These are phyloP conservation scores for Dryadomyces quercus-mongolicae DNA, from an alignment of 2,329 filamentous ascomycete genomes.

Conservation along the genomic window DNA sequence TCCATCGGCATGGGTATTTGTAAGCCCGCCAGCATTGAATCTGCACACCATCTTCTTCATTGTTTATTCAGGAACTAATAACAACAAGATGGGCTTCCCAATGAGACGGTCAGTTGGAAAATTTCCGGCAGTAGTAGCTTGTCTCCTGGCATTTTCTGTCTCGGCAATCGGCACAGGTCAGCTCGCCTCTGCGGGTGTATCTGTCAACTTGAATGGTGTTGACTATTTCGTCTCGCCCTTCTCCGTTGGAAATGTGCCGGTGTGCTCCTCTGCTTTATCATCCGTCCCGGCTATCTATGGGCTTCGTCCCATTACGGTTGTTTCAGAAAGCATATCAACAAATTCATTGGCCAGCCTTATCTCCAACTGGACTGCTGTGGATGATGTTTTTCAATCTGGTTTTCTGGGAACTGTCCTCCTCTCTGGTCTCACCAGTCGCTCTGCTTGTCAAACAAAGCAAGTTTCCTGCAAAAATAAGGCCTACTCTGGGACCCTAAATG, in stretches of 20 bases:
- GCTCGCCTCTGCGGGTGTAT: slow-evolving; percentile 19
- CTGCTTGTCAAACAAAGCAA: slow-evolving; percentile 7
- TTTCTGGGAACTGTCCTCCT: slow-evolving; percentile 16
- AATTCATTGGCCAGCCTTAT: slow-evolving; percentile 15
- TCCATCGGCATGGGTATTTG: no score
- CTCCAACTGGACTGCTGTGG: slow-evolving; percentile 18
- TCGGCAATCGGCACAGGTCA: not conserved
- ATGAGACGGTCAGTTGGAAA: no score
- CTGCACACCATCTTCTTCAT: no score
- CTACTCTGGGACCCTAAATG: not conserved
- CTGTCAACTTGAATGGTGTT: slow-evolving; percentile 18
- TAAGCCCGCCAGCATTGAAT: no score
- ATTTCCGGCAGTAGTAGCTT: not conserved
- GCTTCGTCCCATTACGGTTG: slow-evolving; percentile 23
- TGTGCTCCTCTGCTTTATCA: slow-evolving; percentile 9
- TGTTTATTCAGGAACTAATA: no score
- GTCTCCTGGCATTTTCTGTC: not conserved
- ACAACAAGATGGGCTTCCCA: no score
- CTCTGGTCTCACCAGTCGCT: slow-evolving; percentile 6
- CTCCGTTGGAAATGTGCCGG: slow-evolving; percentile 16
- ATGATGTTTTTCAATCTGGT: slow-evolving; percentile 17
- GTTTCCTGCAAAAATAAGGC: not conserved
- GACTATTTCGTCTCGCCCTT: slow-evolving; percentile 23
- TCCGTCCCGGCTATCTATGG: slow-evolving; percentile 14
- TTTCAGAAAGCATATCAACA: slow-evolving; percentile 14